Conservation (phyloP, 805 yeast species). For the Candida maris region DNA sequence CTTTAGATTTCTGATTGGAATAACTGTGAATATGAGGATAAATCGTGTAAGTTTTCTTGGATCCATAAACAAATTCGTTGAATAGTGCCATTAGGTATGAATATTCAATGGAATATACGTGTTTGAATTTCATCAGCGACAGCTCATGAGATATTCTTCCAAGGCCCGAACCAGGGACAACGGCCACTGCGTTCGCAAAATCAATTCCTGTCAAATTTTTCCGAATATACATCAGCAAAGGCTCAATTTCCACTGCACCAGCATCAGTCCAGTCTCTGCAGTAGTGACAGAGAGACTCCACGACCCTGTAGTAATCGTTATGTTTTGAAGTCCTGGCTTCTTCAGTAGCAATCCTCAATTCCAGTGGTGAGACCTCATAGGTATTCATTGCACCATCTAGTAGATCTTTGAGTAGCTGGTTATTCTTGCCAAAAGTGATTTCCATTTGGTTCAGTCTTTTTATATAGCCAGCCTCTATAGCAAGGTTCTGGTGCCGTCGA, state of each 20-base stretch:
- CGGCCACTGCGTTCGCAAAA: conserved; percentile 41
- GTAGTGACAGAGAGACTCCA: conserved; percentile 71
- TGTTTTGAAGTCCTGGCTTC: conserved; percentile 11
- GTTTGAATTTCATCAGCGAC: conserved; percentile 31
- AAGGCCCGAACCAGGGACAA: conserved; percentile 87
- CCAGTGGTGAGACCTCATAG: conserved; percentile 40
- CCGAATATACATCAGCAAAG: conserved; percentile 50
- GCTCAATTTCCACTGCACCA: conserved; percentile 48
- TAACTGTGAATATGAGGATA: conserved; percentile 61
- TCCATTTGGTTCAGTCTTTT: conserved; percentile 51
- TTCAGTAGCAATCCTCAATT: conserved; percentile 35
- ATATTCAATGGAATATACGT: conserved; percentile 71
- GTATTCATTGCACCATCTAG: conserved; percentile 35
- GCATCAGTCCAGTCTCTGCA: conserved; percentile 69
- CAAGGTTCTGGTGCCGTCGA: conserved; percentile 54
- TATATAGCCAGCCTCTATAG: conserved; percentile 50
- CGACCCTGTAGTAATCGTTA: conserved; percentile 42
- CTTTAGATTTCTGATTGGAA: conserved; percentile 53
- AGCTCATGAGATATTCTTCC: conserved; percentile 74
- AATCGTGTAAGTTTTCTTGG: conserved; percentile 22
- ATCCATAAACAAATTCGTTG: conserved; percentile 51
- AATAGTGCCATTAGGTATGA: conserved; percentile 74
- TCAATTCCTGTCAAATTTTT: conserved; percentile 35
- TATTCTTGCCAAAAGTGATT: conserved; percentile 44
- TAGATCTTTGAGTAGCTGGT: conserved; percentile 41